Conservation (phyloP, 192 early-diverging fungal genomes). For the Chytriomyces sp. region DNA sequence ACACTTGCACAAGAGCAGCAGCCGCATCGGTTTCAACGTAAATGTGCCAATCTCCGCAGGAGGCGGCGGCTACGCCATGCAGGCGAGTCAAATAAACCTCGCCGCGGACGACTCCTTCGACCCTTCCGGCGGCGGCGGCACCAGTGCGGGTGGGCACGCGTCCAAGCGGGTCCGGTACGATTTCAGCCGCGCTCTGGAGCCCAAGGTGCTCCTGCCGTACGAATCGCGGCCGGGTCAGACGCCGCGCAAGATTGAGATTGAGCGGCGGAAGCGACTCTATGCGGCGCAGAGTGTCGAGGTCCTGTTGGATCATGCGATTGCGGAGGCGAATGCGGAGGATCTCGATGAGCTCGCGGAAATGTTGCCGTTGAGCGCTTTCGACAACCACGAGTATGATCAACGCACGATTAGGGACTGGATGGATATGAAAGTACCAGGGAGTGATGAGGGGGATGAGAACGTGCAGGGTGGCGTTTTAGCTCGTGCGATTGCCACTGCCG, state of each 20-base stretch:
- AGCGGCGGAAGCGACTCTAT: slow-evolving; percentile 53
- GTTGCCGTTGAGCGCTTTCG: slow-evolving; percentile 50
- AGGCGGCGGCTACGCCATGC: neutral
- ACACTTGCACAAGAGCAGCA: neutral
- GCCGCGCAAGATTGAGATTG: slow-evolving; percentile 60
- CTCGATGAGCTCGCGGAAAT: neutral
- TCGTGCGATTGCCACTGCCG: neutral
- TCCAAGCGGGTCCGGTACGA: neutral
- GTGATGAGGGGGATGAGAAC: neutral
- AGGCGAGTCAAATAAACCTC: neutral
- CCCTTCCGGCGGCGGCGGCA: no score
- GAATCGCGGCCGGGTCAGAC: slow-evolving; percentile 50
- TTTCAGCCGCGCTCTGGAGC: slow-evolving; percentile 47
- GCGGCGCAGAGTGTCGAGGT: slow-evolving; percentile 40
- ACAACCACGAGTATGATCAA: slow-evolving; percentile 54
- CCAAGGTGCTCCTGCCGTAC: slow-evolving; percentile 56
- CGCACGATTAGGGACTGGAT: slow-evolving; percentile 54
- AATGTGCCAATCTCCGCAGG: neutral
- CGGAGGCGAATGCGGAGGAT: neutral
- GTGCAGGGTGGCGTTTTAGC: neutral
- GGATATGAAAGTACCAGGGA: slow-evolving; percentile 39
- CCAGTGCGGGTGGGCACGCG: neutral
- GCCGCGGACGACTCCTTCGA: neutral
- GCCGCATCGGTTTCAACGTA: neutral
- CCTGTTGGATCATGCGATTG: slow-evolving; percentile 5